Base-by-base conservation (phyloP, 139 green algal genomes). In the Bryopsis sp. region DNA sequence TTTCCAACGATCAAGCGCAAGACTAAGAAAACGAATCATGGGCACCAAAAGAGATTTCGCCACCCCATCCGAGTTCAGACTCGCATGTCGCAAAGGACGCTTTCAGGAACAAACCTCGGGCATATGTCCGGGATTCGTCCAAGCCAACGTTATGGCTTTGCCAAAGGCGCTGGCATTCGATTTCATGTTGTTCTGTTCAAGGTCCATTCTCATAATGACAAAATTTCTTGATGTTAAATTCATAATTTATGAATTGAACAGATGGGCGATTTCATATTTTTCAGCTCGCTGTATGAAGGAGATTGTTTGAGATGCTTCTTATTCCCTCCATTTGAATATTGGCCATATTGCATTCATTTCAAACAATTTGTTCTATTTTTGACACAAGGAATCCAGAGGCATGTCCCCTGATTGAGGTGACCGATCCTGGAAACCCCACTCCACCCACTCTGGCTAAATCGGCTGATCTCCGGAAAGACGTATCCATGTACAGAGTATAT, bases 371-470 rank as follows among this genome's bases (percentile, higher is more conserved):
- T 11, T 65, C 15, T 22, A 26, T 65, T 15, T 22, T 8, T 61
- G 48, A 22, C 5, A 26, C 29, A 7, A 69, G 62, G 62, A 69
- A 69, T 54, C 62, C 62, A 4, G 26, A 69, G 43, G 35, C 62
- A 34, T 69, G 62, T 35, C 62, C 62, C 43, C 35, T 69, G 8
- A 35, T 69, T 8, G 35, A 69, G 35, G 62, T 57, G 11, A 69
- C 36, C 38, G 37, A 69, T 31, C 62, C 62, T 24, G 62, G 62
- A 50, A 28, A 35, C 32, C 26, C 37, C 22, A 8, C 24, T 31
- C 62, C 26, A 34, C 19, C 22, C 8, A 26, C 7, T 11, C 7
- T 39, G 26, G 37, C 36, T 38, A 3, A 33, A 36, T 35, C 35
- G 35, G 26, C 6, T 35, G 62, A 69, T 54, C 15, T 69, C 38